Base-by-base conservation (phyloP, 2,329 filamentous ascomycete genomes). In the Penicillium vulpinum region DNA sequence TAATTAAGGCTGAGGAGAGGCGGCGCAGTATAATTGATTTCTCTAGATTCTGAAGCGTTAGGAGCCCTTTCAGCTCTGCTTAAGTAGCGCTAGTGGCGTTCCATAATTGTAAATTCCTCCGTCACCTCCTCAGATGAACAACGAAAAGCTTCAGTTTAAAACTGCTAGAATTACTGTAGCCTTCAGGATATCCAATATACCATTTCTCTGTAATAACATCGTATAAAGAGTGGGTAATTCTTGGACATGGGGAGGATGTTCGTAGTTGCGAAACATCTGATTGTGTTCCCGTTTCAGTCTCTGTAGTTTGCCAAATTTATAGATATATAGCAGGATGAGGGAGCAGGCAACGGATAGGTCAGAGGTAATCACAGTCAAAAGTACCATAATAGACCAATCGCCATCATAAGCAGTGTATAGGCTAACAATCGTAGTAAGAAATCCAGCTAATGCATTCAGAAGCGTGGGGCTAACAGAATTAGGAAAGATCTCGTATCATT, bases 361-460 rank as follows among this genome's bases (percentile, higher is more conserved):
- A 22, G 72, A 74, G 8, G 71, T 65, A 11, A 73, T 71, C 3
- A 77, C 69, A 0, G 75, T 78, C 2, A 75, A 65, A 21, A 73
- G 67, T 3, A 76, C 77, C 16, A 78, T 80, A 29, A 78, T 68
- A 39, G 73, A 76, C 77, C 74, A 80, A 52, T 70, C 64, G 47
- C 80, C 78, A 10, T 70, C 62, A 51, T 81, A 75, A 46, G 79
- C 76, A 16, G 78, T 75, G 54, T 83, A 82, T 5, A 84, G 74
- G 59, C 78, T 78, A 4, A 81, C 72, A 6, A 84, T 61, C 0
- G 80, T 81, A 1, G 77, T 78, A 8, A 83, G 71, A 26, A 83
- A 60, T 0, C 81, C 82, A 4, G 80, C 81, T 16, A 80, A 61
- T 10, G 78, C 78, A 65, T 82, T 82, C 44, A 82, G 69, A 11